A percentile compares a stretch with the other conserved stretches of the same genome.
Conservation (phyloP, 306 rosid genomes). For the Medicago truncatula region DNA sequence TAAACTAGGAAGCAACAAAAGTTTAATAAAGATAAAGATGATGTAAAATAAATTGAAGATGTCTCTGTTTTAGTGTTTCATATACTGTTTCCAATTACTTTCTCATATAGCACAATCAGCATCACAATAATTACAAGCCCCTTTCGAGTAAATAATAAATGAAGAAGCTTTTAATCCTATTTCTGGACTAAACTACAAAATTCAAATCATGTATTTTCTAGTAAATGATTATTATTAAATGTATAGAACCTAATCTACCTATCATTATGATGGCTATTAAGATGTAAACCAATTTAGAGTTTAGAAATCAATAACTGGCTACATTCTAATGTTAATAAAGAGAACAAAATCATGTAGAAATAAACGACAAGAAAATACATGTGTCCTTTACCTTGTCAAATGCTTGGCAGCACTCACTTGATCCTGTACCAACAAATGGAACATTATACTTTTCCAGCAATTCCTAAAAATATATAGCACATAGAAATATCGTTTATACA, state of each 20-base stretch:
- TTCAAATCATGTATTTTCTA: conserved; percentile 4
- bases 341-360: conserved; percentile 14
- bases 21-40: neutral
- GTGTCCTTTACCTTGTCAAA: conserved; percentile 79
- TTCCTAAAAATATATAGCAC: conserved; percentile 62
- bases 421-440: conserved; percentile 96
- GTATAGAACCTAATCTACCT: no score
- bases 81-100: conserved; percentile 10
- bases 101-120: conserved; percentile 27
- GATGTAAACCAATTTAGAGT: conserved; percentile 24
- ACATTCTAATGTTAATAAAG: conserved; percentile 13
- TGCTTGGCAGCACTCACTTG: conserved; percentile 80
- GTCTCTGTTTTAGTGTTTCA: conserved; percentile 19
- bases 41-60: conserved; percentile 22
- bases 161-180: conserved; percentile 18
- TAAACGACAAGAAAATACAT: conserved; percentile 4
- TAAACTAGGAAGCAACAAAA: conserved; percentile 22
- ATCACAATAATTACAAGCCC: neutral
- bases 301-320: conserved; percentile 13
- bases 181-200: neutral
- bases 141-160: conserved; percentile 19
- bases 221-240: neutral
- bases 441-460: conserved; percentile 76
- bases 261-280: neutral
- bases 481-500: conserved; percentile 33